Evolutionary conservation across 805 yeast species (phyloP).

Genomic region (Candida nemodendra): DNA sequence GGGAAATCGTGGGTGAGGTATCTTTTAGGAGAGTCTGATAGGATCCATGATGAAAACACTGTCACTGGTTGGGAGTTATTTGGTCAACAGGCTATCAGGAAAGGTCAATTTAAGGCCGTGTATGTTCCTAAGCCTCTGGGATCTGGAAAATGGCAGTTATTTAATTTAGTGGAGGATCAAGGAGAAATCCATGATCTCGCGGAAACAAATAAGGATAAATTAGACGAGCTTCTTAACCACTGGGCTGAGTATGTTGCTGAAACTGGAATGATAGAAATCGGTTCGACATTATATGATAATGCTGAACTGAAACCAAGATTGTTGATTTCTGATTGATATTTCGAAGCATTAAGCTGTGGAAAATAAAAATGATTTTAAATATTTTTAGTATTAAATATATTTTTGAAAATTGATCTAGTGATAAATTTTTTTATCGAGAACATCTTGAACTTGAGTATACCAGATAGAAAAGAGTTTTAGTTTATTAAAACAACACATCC

Average conservation of each 20-base stretch:
- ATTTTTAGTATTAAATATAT: too few relatives aligned
- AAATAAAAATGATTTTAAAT: too few relatives aligned
- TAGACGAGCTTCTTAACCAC: conserved; percentile 42
- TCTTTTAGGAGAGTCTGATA: conserved; percentile 29
- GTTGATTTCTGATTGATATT: conserved; percentile 51
- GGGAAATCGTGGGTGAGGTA: conserved; percentile 47
- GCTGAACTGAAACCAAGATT: conserved; percentile 57
- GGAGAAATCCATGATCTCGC: conserved; percentile 52
- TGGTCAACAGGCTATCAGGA: conserved; percentile 55
- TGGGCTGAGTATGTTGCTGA: conserved; percentile 55
- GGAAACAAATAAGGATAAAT: conserved; percentile 33
- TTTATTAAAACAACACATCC: conserved; percentile 2
- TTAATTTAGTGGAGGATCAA: conserved; percentile 37
- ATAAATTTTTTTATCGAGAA: too few relatives aligned
- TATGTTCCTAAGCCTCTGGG: conserved; percentile 51
- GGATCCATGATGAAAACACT: conserved; percentile 41
- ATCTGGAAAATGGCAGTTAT: conserved; percentile 49
- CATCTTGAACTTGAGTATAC: too few relatives aligned
- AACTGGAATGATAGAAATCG: conserved; percentile 43
- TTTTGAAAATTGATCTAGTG: too few relatives aligned
- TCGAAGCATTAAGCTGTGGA: too few relatives aligned
- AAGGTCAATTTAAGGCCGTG: conserved; percentile 47
- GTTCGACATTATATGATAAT: conserved; percentile 5
- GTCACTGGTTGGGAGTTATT: conserved; percentile 59
- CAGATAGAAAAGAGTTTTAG: too few relatives aligned